These are phyloP conservation scores for Suillus ampliporus DNA, from an alignment of 768 basidiomycete species.

Conservation along the genomic window DNA sequence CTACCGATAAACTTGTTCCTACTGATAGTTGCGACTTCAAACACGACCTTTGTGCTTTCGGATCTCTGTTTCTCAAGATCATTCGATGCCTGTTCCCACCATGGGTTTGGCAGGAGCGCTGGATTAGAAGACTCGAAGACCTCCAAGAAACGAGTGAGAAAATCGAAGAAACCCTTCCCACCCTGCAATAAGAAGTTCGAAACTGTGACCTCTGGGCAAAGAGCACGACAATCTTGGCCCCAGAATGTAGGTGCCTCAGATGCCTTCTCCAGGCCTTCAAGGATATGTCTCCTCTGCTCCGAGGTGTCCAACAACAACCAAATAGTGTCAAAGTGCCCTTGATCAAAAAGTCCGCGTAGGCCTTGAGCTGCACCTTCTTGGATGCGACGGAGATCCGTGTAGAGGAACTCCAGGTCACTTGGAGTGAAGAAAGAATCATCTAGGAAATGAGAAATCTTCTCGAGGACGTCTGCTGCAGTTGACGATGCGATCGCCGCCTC, in stretches of 20 bases:
- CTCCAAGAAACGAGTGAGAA: constrained; percentile 10
- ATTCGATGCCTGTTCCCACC: constrained; percentile 12
- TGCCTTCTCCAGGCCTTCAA: constrained; percentile 21
- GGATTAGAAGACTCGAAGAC: constrained; percentile 1
- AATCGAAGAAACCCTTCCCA: constrained; percentile 13
- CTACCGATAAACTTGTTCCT: constrained; percentile 27
- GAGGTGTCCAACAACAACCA: constrained; percentile 24
- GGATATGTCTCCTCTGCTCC: constrained; percentile 19
- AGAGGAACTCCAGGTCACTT: not conserved
- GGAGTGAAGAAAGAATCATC: not conserved
- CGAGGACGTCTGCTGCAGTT: constrained; percentile 18
- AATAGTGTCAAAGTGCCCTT: constrained; percentile 17
- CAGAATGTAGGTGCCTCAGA: constrained; percentile 2
- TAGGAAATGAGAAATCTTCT: constrained; percentile 9
- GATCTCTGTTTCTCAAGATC: not conserved
- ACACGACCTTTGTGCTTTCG: constrained; percentile 11
- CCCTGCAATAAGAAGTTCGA: constrained; percentile 14
- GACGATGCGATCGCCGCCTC: constrained; percentile 19
- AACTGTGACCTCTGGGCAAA: constrained; percentile 24
- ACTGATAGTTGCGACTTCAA: constrained; percentile 16
- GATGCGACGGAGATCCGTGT: not conserved
- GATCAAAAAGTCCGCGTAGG: not conserved
- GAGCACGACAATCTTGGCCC: constrained; percentile 21
- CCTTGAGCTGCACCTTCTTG: not conserved
- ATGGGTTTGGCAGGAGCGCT: constrained; percentile 18